phyloP scores from a whole-genome alignment of 202 grass and related monocot species.

The Schoenoplectus tabernaemontani region DNA sequence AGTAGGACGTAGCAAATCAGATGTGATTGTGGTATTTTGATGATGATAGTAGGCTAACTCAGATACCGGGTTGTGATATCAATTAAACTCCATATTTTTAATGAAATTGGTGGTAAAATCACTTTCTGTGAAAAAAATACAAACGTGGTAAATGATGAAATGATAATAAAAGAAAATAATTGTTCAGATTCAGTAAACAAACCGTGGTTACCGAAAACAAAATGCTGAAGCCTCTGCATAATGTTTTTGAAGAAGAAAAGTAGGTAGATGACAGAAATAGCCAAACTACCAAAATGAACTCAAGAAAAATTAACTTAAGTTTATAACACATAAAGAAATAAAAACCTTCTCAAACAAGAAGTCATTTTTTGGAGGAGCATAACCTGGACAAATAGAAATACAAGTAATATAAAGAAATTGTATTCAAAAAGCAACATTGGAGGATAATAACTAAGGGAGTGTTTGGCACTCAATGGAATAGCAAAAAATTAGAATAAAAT shows the following conservation, averaged over 20 bases:
- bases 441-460: no score
- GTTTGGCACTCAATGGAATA: no score
- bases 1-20: no score
- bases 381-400: conserved; percentile 51
- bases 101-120: no score
- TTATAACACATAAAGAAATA: conserved; percentile 22
- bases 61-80: no score
- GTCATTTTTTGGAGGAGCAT: conserved; percentile 87
- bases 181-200: conserved; percentile 17
- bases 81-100: no score
- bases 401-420: conserved; percentile 17
- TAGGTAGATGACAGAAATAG: conserved; percentile 19
- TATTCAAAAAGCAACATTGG: conserved; percentile 27
- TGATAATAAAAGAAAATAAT: not conserved
- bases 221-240: conserved; percentile 77
- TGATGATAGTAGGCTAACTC: no score
- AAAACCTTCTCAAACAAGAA: conserved; percentile 93
- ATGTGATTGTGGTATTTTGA: no score
- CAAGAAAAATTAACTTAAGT: conserved; percentile 10
- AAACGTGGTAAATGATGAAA: no score
- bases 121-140: no score
- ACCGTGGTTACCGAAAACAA: conserved; percentile 59
- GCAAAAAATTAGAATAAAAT: no score
- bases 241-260: conserved; percentile 32
- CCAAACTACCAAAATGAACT: not conserved